Conservation (phyloP, 345 rosid species). For the Heritiera fomes region DNA sequence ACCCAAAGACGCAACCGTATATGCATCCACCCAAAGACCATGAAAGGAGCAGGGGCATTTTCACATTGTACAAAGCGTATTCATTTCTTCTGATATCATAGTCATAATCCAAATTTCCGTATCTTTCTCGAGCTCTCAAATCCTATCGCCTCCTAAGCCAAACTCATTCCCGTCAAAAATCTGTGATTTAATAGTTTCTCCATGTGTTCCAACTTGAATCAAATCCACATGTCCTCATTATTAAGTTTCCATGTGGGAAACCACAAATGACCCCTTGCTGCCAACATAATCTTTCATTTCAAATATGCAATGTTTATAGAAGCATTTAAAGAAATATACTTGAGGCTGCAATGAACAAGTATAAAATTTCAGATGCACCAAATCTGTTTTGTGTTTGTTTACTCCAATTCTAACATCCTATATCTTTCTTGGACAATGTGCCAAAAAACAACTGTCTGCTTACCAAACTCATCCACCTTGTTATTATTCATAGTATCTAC, state of each 20-base stretch:
- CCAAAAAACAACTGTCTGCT: neutral
- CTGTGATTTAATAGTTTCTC: neutral
- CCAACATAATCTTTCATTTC: neutral
- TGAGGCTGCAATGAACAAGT: neutral
- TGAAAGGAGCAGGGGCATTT: neutral
- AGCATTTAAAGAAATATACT: neutral
- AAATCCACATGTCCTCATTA: neutral
- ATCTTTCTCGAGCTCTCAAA: constrained; percentile 14
- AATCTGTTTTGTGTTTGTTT: neutral
- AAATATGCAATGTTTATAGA: constrained; percentile 2
- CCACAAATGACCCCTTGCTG: neutral
- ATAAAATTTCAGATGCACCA: neutral
- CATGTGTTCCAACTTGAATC: neutral
- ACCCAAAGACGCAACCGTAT: neutral
- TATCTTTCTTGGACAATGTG: constrained; percentile 10
- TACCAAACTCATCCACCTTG: constrained; percentile 9
- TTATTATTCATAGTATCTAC: neutral
- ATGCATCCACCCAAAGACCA: neutral
- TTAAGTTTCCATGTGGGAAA: neutral
- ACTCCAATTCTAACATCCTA: constrained; percentile 4
- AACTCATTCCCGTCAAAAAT: neutral
- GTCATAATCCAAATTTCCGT: neutral
- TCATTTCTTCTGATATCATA: neutral
- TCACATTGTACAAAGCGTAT: neutral
- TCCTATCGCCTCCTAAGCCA: neutral